Evolutionary conservation across 1,139 yeast species (phyloP).

Genomic region (Wickerhamiella infanticola): DNA sequence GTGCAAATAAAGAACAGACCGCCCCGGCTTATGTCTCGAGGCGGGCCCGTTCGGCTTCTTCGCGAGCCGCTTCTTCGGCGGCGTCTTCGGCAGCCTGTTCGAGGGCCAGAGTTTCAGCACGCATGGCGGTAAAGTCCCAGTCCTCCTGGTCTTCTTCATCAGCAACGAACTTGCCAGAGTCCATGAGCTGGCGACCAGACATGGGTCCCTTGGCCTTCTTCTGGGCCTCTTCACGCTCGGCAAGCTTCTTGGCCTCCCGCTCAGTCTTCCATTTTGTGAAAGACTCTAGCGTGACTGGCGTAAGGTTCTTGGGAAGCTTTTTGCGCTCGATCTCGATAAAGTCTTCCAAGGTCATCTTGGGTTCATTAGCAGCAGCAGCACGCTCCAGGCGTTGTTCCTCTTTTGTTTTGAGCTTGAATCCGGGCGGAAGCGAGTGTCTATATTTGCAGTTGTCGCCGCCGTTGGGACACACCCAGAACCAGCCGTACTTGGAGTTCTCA

Average conservation of each 20-base stretch:
- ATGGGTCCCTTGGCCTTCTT: conserved; percentile 33
- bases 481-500: conserved; percentile 93
- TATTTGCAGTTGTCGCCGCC: conserved; percentile 90
- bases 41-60: neutral
- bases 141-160: conserved; percentile 40
- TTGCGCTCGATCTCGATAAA: conserved; percentile 89
- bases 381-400: conserved; percentile 87
- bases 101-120: conserved; percentile 15
- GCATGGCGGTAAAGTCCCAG: conserved; percentile 26
- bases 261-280: conserved; percentile 73
- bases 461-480: conserved; percentile 98
- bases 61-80: neutral
- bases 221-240: conserved; percentile 35
- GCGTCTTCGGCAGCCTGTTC: conserved; percentile 8
- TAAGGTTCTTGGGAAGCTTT: conserved; percentile 60
- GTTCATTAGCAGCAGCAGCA: conserved; percentile 70
- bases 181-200: conserved; percentile 71
- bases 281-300: conserved; percentile 78
- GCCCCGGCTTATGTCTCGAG: neutral
- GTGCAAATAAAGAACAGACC: too few species aligned
- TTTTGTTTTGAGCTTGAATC: conserved; percentile 89
- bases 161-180: conserved; percentile 42
- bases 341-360: conserved; percentile 87
- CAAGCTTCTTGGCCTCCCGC: conserved; percentile 45
- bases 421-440: conserved; percentile 93